phyloP scores from a whole-genome alignment of 257 asterid genomes.

The Petrea volubilis region DNA sequence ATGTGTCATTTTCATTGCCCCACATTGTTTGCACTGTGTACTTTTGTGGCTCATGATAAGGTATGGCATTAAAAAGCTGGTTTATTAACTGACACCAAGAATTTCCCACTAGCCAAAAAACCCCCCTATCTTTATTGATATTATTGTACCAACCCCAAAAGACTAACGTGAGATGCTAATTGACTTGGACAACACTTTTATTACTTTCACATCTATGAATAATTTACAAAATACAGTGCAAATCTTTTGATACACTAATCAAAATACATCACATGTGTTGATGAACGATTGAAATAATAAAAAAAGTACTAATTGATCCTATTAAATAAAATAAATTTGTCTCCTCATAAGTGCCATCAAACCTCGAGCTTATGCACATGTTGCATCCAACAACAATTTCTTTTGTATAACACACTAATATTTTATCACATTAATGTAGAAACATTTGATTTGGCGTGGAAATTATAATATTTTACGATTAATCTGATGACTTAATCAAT shows the following conservation, averaged over 20 bases:
- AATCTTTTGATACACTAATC: too few relatives aligned
- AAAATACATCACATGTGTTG: too few relatives aligned
- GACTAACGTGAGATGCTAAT: not conserved
- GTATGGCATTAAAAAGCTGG: slow-evolving; percentile 22
- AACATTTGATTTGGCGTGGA: not conserved
- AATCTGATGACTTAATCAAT: not conserved
- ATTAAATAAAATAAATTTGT: too few relatives aligned
- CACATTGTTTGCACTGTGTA: slow-evolving; percentile 10
- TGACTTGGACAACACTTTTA: not conserved
- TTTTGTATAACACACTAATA: too few relatives aligned
- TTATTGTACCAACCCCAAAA: not conserved
- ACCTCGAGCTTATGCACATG: too few relatives aligned
- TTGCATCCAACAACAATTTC: too few relatives aligned
- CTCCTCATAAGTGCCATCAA: too few relatives aligned
- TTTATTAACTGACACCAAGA: slow-evolving; percentile 19
- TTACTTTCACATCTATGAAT: not conserved
- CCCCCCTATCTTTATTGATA: not conserved
- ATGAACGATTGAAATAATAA: too few relatives aligned
- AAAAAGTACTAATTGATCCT: too few relatives aligned
- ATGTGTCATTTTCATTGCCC: slow-evolving; percentile 35
- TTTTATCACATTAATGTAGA: too few relatives aligned
- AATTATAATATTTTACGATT: not conserved
- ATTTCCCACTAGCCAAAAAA: not conserved
- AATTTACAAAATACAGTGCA: not conserved
- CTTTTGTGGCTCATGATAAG: slow-evolving; percentile 15